Conservation (phyloP, 306 rosid species). For the Rosa lucieae region DNA sequence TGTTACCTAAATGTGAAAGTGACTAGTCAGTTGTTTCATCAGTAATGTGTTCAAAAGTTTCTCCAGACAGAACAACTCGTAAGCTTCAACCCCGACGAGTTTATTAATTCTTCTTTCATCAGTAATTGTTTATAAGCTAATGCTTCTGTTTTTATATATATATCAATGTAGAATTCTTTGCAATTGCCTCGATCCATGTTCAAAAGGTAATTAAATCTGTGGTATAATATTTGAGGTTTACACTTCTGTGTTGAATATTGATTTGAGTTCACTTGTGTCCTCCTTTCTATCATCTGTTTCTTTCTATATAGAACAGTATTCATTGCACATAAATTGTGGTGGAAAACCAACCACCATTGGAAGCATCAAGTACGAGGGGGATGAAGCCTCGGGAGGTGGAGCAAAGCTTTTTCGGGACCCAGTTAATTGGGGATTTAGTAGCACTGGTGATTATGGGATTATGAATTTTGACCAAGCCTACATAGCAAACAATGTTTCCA, state of each 20-base stretch:
- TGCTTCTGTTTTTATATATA: neutral
- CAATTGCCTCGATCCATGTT: slow-evolving; percentile 14
- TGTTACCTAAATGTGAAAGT: neutral
- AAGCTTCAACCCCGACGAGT: neutral
- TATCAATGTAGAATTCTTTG: slow-evolving; percentile 4
- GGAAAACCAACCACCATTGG: slow-evolving; percentile 41
- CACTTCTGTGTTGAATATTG: neutral
- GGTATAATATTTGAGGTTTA: neutral
- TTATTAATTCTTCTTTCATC: neutral
- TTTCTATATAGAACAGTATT: slow-evolving; percentile 19
- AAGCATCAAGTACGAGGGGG: slow-evolving; percentile 39
- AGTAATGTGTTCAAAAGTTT: slow-evolving; percentile 23
- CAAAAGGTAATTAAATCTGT: slow-evolving; percentile 9
- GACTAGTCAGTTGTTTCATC: neutral
- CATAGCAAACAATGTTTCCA: slow-evolving; percentile 17
- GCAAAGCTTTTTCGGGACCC: slow-evolving; percentile 31
- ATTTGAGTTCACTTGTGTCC: neutral
- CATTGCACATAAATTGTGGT: slow-evolving; percentile 60
- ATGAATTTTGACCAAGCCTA: slow-evolving; percentile 29
- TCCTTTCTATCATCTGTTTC: neutral
- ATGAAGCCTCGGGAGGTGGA: slow-evolving; percentile 44
- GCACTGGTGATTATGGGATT: slow-evolving; percentile 52
- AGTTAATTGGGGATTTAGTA: slow-evolving; percentile 52
- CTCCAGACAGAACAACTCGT: slow-evolving; percentile 8
- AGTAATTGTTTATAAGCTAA: neutral